Evolutionary conservation across 345 rosid genomes (phyloP).

Genomic region (Noccaea bulbosa): DNA sequence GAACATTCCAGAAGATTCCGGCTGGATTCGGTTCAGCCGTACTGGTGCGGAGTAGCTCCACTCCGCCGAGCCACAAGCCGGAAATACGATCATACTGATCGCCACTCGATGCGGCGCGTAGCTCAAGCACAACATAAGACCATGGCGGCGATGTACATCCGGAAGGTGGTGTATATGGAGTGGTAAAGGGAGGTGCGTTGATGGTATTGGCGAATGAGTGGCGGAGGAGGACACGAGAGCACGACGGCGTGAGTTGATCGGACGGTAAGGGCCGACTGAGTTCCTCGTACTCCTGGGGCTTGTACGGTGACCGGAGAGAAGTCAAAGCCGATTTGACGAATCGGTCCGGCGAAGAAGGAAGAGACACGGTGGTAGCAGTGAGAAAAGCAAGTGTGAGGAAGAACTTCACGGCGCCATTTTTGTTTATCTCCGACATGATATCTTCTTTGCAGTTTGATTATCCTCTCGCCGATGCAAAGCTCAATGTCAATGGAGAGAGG

Average conservation of each 20-base stretch:
- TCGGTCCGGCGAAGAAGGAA: conserved; percentile 45
- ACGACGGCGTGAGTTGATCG: conserved; percentile 61
- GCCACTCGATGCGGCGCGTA: conserved; percentile 61
- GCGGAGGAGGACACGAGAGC: conserved; percentile 56
- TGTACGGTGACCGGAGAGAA: conserved; percentile 17
- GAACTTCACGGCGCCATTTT: conserved; percentile 25
- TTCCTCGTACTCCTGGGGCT: conserved; percentile 59
- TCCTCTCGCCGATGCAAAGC: conserved; percentile 20
- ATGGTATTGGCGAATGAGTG: conserved; percentile 87
- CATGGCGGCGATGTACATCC: conserved; percentile 71
- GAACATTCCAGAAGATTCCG: conserved; percentile 80
- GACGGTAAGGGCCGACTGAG: conserved; percentile 58
- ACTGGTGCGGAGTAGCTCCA: conserved; percentile 87
- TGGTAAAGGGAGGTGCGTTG: conserved; percentile 65
- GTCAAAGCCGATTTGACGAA: conserved; percentile 40
- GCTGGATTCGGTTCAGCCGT: conserved; percentile 72
- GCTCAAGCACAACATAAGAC: conserved; percentile 62
- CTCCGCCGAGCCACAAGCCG: conserved; percentile 83
- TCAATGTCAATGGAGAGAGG: conserved; percentile 36
- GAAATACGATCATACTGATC: conserved; percentile 78
- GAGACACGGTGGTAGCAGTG: conserved; percentile 31
- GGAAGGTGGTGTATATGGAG: conserved; percentile 63
- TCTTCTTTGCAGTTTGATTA: background rate
- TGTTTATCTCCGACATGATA: conserved; percentile 18
- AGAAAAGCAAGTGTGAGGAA: conserved; percentile 31